Evolutionary conservation across 148 eudicot genomes (phyloP).

Genomic region (Amaranthus hypochondriacus): DNA sequence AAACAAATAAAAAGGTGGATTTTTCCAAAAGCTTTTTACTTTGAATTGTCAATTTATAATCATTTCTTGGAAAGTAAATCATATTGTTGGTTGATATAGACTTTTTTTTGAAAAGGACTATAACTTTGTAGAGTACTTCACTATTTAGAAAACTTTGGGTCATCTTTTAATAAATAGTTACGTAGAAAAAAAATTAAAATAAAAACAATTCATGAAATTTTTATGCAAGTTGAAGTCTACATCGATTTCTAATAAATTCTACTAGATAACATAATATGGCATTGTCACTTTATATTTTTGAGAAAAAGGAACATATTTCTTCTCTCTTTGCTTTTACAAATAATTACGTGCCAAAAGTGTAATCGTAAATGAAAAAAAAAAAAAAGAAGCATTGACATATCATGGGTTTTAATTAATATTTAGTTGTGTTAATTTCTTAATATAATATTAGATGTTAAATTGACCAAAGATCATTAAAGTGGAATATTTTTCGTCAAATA

Average conservation of each 20-base stretch:
- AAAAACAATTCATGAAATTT: neutral
- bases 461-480: no score
- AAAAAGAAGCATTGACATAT: neutral
- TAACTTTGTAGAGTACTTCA: neutral
- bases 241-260: neutral
- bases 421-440: no score
- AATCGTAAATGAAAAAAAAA: neutral
- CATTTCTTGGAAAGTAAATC: slow-evolving; percentile 26
- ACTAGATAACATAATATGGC: no score
- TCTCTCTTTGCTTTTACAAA: neutral
- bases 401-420: no score
- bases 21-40: neutral
- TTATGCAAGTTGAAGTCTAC: neutral
- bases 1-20: neutral
- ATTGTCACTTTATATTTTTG: no score
- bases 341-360: neutral
- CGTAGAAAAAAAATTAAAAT: neutral
- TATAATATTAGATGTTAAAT: no score
- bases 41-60: slow-evolving; percentile 23
- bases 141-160: neutral
- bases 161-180: neutral
- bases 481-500: no score
- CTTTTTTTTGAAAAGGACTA: slow-evolving; percentile 17
- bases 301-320: neutral
- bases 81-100: slow-evolving; percentile 17